Percentiles rank a stretch among this genome's conserved stretches.
phyloP scores from a whole-genome alignment of 305 asterid species.

The Rubia balearica region DNA sequence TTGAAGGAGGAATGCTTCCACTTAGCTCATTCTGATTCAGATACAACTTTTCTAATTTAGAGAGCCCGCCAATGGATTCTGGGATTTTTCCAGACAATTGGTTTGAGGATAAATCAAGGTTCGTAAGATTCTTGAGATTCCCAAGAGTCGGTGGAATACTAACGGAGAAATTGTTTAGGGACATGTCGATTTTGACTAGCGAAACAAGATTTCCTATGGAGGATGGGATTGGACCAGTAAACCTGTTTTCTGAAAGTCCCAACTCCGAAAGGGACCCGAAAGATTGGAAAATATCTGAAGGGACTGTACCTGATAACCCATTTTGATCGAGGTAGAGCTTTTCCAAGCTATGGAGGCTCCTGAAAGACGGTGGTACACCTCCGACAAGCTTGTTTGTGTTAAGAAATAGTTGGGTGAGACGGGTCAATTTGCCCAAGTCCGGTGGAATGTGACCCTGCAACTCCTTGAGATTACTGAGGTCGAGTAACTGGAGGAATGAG shows the following conservation, averaged over 20 bases:
- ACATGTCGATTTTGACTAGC: conserved; percentile 34
- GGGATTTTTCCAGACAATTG: conserved; percentile 44
- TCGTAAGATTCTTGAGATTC: conserved; percentile 25
- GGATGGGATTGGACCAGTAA: conserved; percentile 47
- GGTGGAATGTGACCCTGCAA: conserved; percentile 42
- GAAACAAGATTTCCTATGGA: conserved; percentile 33
- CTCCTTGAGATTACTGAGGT: conserved; percentile 44
- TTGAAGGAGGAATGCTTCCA: conserved; percentile 47
- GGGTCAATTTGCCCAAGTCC: conserved; percentile 42
- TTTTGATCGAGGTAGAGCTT: conserved; percentile 34
- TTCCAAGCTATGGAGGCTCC: conserved; percentile 21
- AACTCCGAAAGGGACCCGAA: conserved; percentile 28
- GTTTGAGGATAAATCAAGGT: conserved; percentile 39
- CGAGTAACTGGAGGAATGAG: conserved; percentile 41
- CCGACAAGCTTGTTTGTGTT: conserved; percentile 39
- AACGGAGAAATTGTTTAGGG: conserved; percentile 36
- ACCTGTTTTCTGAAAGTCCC: conserved; percentile 30
- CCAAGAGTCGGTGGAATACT: conserved; percentile 39
- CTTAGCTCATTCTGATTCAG: conserved; percentile 33
- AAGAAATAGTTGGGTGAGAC: conserved; percentile 31
- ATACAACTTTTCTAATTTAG: conserved; percentile 24
- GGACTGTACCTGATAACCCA: conserved; percentile 39
- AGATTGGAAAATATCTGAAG: conserved; percentile 24
- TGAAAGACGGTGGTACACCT: conserved; percentile 32
- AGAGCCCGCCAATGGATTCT: conserved; percentile 30